These are phyloP conservation scores for Dactylonectria estremocensis DNA, from an alignment of 2,329 filamentous ascomycete species.

Conservation along the genomic window DNA sequence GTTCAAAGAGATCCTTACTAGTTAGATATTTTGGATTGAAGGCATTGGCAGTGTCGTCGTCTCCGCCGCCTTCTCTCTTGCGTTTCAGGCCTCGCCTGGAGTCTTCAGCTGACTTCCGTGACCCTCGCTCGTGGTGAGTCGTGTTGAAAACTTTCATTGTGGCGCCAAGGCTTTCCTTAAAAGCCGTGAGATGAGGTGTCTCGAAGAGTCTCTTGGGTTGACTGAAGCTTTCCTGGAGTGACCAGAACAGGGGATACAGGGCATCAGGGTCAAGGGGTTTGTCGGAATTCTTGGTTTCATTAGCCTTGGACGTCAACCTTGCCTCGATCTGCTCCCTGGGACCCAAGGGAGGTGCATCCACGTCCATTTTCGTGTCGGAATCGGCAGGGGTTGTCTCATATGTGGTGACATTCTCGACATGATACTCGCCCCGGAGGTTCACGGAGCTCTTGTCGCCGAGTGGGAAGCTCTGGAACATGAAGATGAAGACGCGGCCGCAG, in stretches of 20 bases:
- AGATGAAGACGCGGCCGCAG: constrained; percentile 97
- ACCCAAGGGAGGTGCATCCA: constrained; percentile 68
- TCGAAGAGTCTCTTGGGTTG: constrained; percentile 89
- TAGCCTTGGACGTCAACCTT: constrained; percentile 57
- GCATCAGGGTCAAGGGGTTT: constrained; percentile 75
- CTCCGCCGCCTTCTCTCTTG: constrained; percentile 71
- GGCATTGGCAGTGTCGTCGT: constrained; percentile 63
- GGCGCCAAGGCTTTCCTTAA: constrained; percentile 82
- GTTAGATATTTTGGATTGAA: constrained; percentile 99
- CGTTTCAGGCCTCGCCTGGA: constrained; percentile 78
- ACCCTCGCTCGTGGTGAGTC: constrained; percentile 64
- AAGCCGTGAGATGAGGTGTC: constrained; percentile 79
- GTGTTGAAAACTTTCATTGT: constrained; percentile 70
- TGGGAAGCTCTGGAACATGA: constrained; percentile 97
- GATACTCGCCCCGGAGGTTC: constrained; percentile 95
- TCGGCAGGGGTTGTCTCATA: constrained; percentile 70
- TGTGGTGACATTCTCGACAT: constrained; percentile 92
- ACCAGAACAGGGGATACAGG: constrained; percentile 95
- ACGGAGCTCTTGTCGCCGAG: constrained; percentile 97
- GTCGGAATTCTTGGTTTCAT: constrained; percentile 62
- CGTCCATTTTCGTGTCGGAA: constrained; percentile 69
- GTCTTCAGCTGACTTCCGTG: constrained; percentile 73
- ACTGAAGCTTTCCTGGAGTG: constrained; percentile 91
- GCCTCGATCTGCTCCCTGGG: constrained; percentile 52
- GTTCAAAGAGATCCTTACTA: constrained; percentile 94